Evolutionary conservation across 2,329 filamentous ascomycete genomes (phyloP).

Genomic region (Teratosphaeria destructans): DNA sequence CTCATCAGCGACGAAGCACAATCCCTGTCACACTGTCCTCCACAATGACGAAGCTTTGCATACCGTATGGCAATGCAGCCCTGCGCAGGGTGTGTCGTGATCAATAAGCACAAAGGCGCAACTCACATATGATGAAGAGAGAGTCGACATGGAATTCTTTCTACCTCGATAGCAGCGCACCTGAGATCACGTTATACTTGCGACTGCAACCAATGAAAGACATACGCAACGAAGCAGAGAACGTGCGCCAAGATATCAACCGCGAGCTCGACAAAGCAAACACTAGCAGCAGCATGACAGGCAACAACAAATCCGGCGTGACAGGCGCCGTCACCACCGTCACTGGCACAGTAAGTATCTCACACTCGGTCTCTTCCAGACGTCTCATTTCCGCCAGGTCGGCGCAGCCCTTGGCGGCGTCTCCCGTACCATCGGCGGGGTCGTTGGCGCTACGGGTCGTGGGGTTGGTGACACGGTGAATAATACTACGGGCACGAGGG

Average conservation of each 20-base stretch:
- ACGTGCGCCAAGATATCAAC: conserved; percentile 1
- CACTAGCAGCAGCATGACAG: conserved; percentile 7
- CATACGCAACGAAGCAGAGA: not conserved
- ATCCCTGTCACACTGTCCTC: not conserved
- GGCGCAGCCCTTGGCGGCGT: conserved; percentile 47
- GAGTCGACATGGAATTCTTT: not conserved
- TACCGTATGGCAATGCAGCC: not conserved
- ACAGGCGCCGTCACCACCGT: conserved; percentile 45
- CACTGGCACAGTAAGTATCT: conserved; percentile 37
- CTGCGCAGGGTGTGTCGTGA: not conserved
- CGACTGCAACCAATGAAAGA: not conserved
- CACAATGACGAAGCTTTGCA: not conserved
- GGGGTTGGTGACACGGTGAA: conserved; percentile 36
- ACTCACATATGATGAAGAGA: not conserved
- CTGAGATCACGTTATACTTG: not conserved
- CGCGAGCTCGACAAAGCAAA: conserved; percentile 1
- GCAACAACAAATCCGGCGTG: conserved; percentile 29
- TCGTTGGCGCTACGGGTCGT: conserved; percentile 38
- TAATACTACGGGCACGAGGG: conserved; percentile 35
- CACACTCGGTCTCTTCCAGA: not conserved
- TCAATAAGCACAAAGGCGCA: no score
- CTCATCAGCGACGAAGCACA: not conserved
- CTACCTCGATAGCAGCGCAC: not conserved
- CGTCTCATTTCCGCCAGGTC: conserved; percentile 6
- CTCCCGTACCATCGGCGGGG: conserved; percentile 42